Percentiles rank a stretch among this genome's conserved stretches.
These are phyloP conservation scores for Sporodiniella umbellata DNA, from an alignment of 371 early-diverging fungal species.

Conservation along the genomic window DNA sequence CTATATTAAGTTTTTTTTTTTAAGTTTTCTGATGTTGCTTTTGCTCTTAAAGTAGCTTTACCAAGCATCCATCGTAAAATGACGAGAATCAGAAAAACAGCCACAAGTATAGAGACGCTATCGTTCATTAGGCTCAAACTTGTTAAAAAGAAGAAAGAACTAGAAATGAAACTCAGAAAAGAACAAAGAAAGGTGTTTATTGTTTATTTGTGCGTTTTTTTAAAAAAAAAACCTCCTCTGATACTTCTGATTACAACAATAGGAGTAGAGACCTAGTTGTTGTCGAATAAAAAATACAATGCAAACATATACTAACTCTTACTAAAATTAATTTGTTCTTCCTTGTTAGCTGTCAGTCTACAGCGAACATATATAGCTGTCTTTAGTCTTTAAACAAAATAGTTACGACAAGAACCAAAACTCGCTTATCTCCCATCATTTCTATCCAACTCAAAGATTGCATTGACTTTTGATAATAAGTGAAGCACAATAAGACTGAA, in stretches of 20 bases:
- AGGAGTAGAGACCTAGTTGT: not conserved
- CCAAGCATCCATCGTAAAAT: slow-evolving; percentile 76
- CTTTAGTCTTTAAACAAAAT: too few species aligned
- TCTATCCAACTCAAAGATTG: too few species aligned
- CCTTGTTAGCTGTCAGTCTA: too few species aligned
- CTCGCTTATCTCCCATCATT: too few species aligned
- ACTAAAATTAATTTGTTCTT: too few species aligned
- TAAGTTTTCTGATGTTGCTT: not conserved
- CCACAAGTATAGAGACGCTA: slow-evolving; percentile 70
- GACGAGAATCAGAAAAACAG: slow-evolving; percentile 68
- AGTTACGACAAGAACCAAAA: too few species aligned
- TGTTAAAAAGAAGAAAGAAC: not conserved
- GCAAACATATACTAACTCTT: too few species aligned
- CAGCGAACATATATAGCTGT: too few species aligned
- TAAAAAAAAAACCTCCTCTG: not conserved
- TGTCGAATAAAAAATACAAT: too few species aligned
- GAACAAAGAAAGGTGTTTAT: not conserved
- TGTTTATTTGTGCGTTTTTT: not conserved
- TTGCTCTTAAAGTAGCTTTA: slow-evolving; percentile 19
- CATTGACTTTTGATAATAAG: too few species aligned
- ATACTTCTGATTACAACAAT: not conserved
- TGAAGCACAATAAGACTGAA: too few species aligned
- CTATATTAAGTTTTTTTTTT: slow-evolving; percentile 14
- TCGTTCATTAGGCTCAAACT: slow-evolving; percentile 78
- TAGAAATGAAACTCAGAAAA: not conserved